Conservation (phyloP, 345 rosid genomes). For the Anastatica hierochuntica region DNA sequence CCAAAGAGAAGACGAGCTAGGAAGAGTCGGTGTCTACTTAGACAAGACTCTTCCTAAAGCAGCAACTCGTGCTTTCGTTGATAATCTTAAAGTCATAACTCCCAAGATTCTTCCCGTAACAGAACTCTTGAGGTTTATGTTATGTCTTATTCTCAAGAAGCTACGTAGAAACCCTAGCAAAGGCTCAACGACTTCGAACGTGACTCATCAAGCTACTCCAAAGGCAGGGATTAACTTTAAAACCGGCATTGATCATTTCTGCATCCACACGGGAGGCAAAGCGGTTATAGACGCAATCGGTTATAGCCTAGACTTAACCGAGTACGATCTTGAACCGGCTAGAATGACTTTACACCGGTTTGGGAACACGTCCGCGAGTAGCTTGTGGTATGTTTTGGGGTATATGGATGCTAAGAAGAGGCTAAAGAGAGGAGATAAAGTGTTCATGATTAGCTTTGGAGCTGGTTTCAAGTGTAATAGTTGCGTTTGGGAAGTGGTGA, state of each 20-base stretch:
- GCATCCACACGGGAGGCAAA: constrained; percentile 86
- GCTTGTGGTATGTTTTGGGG: constrained; percentile 86
- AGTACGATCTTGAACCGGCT: constrained; percentile 78
- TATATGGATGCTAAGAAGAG: constrained; percentile 91
- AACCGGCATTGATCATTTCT: constrained; percentile 85
- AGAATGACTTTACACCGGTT: constrained; percentile 89
- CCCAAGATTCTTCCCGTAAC: constrained; percentile 66
- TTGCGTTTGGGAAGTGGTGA: constrained; percentile 59
- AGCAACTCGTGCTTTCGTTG: constrained; percentile 62
- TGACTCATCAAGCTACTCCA: constrained; percentile 8
- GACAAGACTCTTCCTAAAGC: constrained; percentile 68
- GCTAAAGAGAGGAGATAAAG: constrained; percentile 58
- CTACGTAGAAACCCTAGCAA: constrained; percentile 16
- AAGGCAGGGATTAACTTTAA: constrained; percentile 56
- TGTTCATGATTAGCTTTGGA: constrained; percentile 56
- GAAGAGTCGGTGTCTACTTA: constrained; percentile 54
- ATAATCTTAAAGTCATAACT: constrained; percentile 58
- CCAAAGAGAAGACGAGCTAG: constrained; percentile 63
- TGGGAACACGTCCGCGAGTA: constrained; percentile 90
- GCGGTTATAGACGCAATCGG: constrained; percentile 90
- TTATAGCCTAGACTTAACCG: constrained; percentile 46
- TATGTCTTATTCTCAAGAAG: constrained; percentile 23
- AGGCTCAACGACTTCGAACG: not conserved
- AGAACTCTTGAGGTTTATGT: constrained; percentile 50
- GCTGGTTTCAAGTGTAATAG: constrained; percentile 63